Evolutionary conservation across 108 stramenopile species (phyloP).

Genomic region (Stephanodiscus triporus): DNA sequence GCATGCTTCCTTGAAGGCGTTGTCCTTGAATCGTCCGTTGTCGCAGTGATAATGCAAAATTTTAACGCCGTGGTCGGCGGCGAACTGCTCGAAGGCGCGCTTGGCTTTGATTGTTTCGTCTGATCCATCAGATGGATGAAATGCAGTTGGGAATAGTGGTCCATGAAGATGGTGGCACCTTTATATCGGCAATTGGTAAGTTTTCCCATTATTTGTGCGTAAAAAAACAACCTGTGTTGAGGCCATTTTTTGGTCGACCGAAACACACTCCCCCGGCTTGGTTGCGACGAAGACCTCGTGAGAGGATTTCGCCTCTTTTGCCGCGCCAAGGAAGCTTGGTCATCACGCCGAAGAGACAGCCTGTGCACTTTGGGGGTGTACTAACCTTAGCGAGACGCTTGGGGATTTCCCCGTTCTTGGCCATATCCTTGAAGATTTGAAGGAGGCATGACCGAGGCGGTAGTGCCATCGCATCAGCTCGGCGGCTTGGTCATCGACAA

Average conservation of each 20-base stretch:
- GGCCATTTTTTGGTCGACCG: background rate
- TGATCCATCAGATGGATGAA: background rate
- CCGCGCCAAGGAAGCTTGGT: background rate
- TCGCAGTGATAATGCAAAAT: slow-evolving; percentile 53
- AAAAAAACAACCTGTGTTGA: background rate
- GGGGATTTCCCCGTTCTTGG: background rate
- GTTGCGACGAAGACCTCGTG: background rate
- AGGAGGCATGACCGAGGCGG: background rate
- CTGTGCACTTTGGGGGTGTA: slow-evolving; percentile 5
- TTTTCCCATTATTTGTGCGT: background rate
- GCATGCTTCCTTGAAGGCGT: background rate
- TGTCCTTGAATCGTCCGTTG: slow-evolving; percentile 51
- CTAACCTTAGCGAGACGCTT: background rate
- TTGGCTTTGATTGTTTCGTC: slow-evolving; percentile 17
- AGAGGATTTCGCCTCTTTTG: background rate
- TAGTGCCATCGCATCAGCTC: background rate
- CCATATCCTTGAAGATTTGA: background rate
- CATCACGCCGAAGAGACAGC: background rate
- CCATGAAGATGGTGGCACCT: no score
- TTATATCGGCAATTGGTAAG: slow-evolving; percentile 28
- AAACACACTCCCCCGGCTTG: slow-evolving; percentile 3
- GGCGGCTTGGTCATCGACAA: background rate
- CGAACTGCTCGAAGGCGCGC: slow-evolving; percentile 14
- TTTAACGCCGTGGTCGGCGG: slow-evolving; percentile 16
- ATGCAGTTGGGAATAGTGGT: slow-evolving; percentile 26